Conservation (phyloP, 257 asterid genomes). For the Marsdenia floribunda region DNA sequence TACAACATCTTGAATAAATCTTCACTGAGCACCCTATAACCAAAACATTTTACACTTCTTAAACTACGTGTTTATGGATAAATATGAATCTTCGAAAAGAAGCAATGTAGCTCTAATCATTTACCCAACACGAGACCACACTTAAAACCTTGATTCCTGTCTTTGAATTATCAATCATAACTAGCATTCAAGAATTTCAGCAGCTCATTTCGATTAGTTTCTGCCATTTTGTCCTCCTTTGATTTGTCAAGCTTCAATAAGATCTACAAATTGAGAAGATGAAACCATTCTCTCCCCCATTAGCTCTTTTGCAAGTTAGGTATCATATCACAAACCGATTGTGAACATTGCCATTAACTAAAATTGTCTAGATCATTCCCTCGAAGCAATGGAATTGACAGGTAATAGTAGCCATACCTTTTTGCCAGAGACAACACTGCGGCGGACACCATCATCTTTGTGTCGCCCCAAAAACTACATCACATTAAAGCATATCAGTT, state of each 20-base stretch:
- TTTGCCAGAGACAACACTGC: conserved; percentile 97
- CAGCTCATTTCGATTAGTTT: conserved; percentile 77
- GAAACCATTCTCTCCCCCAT: not conserved
- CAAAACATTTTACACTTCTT: not conserved
- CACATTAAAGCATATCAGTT: conserved; percentile 11
- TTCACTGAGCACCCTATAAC: not conserved
- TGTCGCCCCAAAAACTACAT: conserved; percentile 76
- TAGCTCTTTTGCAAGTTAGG: not conserved
- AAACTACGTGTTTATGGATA: not conserved
- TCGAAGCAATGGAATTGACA: not conserved
- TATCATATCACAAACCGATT: not conserved
- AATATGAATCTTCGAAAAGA: conserved; percentile 1
- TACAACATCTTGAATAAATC: not conserved
- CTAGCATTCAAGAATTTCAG: conserved; percentile 93
- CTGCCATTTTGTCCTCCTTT: conserved; percentile 93
- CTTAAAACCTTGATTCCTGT: not conserved
- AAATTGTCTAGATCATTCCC: not conserved
- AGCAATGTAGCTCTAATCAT: conserved; percentile 3
- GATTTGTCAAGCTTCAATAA: conserved; percentile 84
- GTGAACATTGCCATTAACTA: not conserved
- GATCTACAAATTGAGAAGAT: conserved; percentile 43
- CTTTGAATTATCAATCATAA: conserved; percentile 54
- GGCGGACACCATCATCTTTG: conserved; percentile 82
- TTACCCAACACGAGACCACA: not conserved
- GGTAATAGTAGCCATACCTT: conserved; percentile 42